These are phyloP conservation scores for Fragaria nilgerrensis DNA, from an alignment of 306 rosid species.

Conservation along the genomic window DNA sequence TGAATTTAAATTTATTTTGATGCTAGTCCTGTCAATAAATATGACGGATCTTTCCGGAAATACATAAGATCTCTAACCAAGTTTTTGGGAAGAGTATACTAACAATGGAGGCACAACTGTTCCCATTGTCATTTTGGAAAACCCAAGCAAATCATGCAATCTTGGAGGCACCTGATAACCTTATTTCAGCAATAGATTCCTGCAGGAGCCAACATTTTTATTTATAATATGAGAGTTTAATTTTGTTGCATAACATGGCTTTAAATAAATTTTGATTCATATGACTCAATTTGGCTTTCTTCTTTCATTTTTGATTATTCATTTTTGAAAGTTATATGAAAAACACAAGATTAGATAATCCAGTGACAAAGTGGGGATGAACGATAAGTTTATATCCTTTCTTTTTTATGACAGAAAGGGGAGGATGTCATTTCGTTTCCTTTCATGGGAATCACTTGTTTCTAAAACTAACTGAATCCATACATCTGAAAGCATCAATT, in stretches of 20 bases:
- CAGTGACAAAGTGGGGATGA: background rate
- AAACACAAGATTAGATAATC: background rate
- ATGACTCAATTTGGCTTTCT: background rate
- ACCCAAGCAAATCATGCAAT: background rate
- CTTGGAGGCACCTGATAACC: background rate
- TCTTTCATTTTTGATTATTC: background rate
- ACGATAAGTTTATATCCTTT: background rate
- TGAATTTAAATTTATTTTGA: background rate
- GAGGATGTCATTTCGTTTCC: background rate
- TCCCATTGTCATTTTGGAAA: background rate
- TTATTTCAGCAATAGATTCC: background rate
- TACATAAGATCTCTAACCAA: background rate
- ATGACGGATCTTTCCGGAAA: background rate
- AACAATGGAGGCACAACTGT: background rate
- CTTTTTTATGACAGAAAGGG: background rate
- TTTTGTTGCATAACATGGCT: background rate
- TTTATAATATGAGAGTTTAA: background rate
- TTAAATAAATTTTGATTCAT: background rate
- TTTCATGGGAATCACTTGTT: background rate
- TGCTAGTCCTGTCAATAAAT: background rate
- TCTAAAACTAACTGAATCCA: background rate
- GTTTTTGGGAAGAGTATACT: background rate
- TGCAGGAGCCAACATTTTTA: background rate
- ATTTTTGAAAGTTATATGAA: background rate
- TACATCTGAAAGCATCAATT: background rate